Percentiles rank a stretch among this genome's conserved stretches.
These are phyloP conservation scores for Cardamine resedifolia DNA, from an alignment of 345 rosid genomes.

Conservation along the genomic window DNA sequence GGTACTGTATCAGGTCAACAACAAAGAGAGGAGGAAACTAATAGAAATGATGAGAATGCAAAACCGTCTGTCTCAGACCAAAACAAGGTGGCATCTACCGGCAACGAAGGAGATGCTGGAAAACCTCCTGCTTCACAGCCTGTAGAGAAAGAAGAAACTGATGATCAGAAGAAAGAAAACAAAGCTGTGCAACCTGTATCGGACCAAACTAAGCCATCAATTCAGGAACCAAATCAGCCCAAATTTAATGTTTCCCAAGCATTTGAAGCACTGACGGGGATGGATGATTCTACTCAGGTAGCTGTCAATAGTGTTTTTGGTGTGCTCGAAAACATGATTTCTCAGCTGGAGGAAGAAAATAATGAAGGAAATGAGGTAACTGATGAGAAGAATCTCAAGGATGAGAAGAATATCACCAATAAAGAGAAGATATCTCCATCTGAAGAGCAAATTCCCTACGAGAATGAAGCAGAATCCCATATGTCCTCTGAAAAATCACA, in stretches of 20 bases:
- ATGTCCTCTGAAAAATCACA: slow-evolving; percentile 34
- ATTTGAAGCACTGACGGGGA: slow-evolving; percentile 81
- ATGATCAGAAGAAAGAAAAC: slow-evolving; percentile 57
- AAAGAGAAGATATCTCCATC: slow-evolving; percentile 13
- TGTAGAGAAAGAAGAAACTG: slow-evolving; percentile 50
- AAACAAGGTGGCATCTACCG: slow-evolving; percentile 41
- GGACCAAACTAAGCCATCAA: slow-evolving; percentile 45
- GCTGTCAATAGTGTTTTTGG: slow-evolving; percentile 97
- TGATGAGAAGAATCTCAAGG: slow-evolving; percentile 40
- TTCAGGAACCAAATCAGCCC: slow-evolving; percentile 43
- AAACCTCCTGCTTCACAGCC: slow-evolving; percentile 50
- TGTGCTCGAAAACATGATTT: slow-evolving; percentile 84
- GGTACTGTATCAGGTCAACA: slow-evolving; percentile 39
- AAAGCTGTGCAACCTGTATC: slow-evolving; percentile 43
- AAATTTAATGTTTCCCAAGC: slow-evolving; percentile 70
- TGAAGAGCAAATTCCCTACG: slow-evolving; percentile 29
- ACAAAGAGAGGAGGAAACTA: slow-evolving; percentile 45
- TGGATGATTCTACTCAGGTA: slow-evolving; percentile 94
- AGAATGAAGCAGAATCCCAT: slow-evolving; percentile 27
- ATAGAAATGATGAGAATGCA: slow-evolving; percentile 47
- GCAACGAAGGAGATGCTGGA: slow-evolving; percentile 42
- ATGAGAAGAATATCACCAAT: slow-evolving; percentile 27
- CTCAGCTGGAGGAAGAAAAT: slow-evolving; percentile 66
- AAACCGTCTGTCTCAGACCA: slow-evolving; percentile 47
- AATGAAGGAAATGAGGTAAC: slow-evolving; percentile 43